These are phyloP conservation scores for Leccinum cinnamomeum DNA, from an alignment of 1,284 basidiomycete species.

Conservation along the genomic window DNA sequence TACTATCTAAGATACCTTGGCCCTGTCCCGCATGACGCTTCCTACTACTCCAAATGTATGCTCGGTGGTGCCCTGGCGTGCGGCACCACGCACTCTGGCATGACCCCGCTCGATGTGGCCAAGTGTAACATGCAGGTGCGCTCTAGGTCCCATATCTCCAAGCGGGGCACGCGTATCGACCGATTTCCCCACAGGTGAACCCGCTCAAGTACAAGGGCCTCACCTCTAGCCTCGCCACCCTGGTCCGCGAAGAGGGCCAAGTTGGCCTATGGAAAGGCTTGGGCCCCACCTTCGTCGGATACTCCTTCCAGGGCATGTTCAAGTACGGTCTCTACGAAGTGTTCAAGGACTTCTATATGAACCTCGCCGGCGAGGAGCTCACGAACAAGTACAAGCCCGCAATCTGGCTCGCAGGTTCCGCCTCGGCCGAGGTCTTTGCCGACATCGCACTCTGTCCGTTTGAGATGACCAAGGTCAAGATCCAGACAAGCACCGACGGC, in stretches of 20 bases:
- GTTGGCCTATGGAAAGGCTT: conserved; percentile 92
- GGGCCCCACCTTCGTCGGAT: conserved; percentile 89
- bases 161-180: background rate
- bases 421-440: conserved; percentile 94
- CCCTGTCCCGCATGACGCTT: conserved; percentile 70
- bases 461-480: conserved; percentile 86
- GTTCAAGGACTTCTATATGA: conserved; percentile 92
- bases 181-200: conserved; percentile 46
- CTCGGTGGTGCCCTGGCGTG: conserved; percentile 93
- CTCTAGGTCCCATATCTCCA: background rate
- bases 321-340: conserved; percentile 96
- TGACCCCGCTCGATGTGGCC: conserved; percentile 92
- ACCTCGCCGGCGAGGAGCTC: conserved; percentile 80
- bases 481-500: conserved; percentile 71
- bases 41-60: conserved; percentile 79
- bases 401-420: conserved; percentile 94
- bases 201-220: conserved; percentile 79
- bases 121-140: conserved; percentile 98
- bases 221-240: conserved; percentile 66
- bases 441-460: conserved; percentile 84
- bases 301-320: conserved; percentile 95
- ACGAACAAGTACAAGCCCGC: conserved; percentile 86
- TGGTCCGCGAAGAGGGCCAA: conserved; percentile 80
- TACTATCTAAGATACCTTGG: conserved; percentile 47
- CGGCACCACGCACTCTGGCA: conserved; percentile 91